Conservation (phyloP, 805 yeast genomes). For the Candida ponderosae region DNA sequence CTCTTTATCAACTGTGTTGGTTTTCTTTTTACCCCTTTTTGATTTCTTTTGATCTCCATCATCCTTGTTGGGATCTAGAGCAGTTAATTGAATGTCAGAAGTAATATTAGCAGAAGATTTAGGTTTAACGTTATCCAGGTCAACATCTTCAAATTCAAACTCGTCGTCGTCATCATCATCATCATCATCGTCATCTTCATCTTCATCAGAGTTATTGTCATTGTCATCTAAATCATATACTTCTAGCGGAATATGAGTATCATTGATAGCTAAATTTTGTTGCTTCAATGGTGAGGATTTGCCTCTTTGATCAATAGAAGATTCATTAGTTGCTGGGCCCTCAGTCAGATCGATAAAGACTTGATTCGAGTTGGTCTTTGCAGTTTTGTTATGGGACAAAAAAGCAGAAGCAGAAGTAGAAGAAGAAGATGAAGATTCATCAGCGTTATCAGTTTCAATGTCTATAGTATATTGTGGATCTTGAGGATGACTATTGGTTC, state of each 20-base stretch:
- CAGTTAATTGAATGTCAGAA: slow-evolving; percentile 8
- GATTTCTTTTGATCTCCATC: slow-evolving; percentile 15
- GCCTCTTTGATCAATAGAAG: too few relatives aligned
- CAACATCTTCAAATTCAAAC: slow-evolving; percentile 18
- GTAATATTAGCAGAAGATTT: slow-evolving; percentile 12
- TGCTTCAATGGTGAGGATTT: too few relatives aligned
- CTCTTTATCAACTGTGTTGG: slow-evolving; percentile 36
- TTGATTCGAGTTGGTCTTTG: too few relatives aligned
- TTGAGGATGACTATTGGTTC: too few relatives aligned
- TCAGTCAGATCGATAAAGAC: too few relatives aligned
- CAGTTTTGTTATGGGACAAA: too few relatives aligned
- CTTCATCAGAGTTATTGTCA: slow-evolving; percentile 13
- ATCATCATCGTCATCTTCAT: slow-evolving; percentile 32
- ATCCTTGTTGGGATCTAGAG: slow-evolving; percentile 7
- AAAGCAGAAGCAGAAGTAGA: too few relatives aligned
- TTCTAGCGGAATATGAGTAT: too few relatives aligned
- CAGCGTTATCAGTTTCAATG: too few relatives aligned
- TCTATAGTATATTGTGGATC: neutral
- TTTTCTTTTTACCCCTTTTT: slow-evolving; percentile 14
- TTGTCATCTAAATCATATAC: too few relatives aligned
- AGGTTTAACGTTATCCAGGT: slow-evolving; percentile 10
- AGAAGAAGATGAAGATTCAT: neutral
- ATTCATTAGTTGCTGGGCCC: too few relatives aligned
- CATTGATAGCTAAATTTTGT: too few relatives aligned
- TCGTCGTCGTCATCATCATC: slow-evolving; percentile 20